A percentile compares a stretch with the other conserved stretches of the same genome.
These are phyloP conservation scores for Leccinum boreale DNA, from an alignment of 768 basidiomycete genomes.

Conservation along the genomic window DNA sequence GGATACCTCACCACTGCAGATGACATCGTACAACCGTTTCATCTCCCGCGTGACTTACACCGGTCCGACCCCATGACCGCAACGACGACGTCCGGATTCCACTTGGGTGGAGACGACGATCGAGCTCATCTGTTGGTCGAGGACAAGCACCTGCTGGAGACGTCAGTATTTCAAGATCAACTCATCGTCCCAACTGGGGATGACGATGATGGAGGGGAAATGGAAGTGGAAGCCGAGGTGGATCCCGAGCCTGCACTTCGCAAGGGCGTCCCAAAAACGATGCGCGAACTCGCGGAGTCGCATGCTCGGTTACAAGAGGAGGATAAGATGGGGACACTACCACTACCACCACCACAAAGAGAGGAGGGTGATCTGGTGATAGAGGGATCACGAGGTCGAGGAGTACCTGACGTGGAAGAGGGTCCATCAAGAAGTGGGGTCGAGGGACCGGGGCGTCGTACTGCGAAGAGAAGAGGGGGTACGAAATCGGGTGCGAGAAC, in stretches of 20 bases:
- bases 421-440: neutral
- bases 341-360: slow-evolving; percentile 25
- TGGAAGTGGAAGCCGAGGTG: slow-evolving; percentile 14
- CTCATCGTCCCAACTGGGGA: slow-evolving; percentile 8
- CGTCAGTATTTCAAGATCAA: slow-evolving; percentile 8
- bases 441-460: slow-evolving; percentile 11
- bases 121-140: neutral
- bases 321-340: neutral
- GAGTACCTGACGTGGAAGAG: slow-evolving; percentile 1
- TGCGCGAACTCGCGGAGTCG: slow-evolving; percentile 59
- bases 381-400: neutral
- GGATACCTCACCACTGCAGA: slow-evolving; percentile 69
- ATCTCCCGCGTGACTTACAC: slow-evolving; percentile 55
- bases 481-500: slow-evolving; percentile 1
- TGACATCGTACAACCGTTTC: slow-evolving; percentile 70
- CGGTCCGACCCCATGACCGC: slow-evolving; percentile 9
- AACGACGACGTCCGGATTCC: slow-evolving; percentile 5
- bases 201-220: neutral
- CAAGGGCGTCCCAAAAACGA: slow-evolving; percentile 48
- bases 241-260: slow-evolving; percentile 11
- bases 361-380: slow-evolving; percentile 2
- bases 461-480: neutral
- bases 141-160: neutral
- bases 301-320: slow-evolving; percentile 8
- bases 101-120: neutral